phyloP scores from a whole-genome alignment of 257 asterid genomes.

The Nicotiana attenuata region DNA sequence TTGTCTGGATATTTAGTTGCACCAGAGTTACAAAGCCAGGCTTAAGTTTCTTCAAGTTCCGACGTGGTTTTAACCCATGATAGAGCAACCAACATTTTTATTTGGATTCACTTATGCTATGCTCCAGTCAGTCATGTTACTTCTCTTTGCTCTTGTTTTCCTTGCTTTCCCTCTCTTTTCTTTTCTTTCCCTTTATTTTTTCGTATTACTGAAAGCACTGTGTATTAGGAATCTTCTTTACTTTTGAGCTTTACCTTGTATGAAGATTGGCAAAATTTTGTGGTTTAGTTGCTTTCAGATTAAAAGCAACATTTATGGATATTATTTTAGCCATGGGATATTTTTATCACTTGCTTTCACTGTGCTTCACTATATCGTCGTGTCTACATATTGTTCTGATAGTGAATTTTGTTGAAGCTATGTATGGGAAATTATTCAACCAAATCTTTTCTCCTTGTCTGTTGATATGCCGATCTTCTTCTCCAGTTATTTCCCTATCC shows the following conservation, averaged over 20 bases:
- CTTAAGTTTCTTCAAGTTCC: neutral
- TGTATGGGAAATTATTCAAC: neutral
- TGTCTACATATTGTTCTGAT: neutral
- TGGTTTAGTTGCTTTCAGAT: neutral
- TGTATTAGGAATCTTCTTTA: neutral
- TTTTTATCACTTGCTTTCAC: neutral
- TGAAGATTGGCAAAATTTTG: neutral
- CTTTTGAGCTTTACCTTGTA: neutral
- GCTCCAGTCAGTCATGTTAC: neutral
- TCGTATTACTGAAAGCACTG: neutral
- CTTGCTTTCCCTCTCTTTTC: neutral
- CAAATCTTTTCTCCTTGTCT: neutral
- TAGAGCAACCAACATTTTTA: neutral
- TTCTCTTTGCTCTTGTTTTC: neutral
- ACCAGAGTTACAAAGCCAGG: neutral
- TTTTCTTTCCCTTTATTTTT: neutral
- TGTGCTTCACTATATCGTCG: neutral
- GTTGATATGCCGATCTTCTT: neutral
- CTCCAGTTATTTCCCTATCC: constrained; percentile 6
- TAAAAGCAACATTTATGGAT: neutral
- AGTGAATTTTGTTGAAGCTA: neutral
- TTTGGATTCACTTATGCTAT: neutral
- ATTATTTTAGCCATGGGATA: neutral
- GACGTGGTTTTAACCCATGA: neutral
- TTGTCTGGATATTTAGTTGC: neutral